phyloP scores from a whole-genome alignment of 2,329 filamentous ascomycete genomes.

The Aspergillus nomiae region DNA sequence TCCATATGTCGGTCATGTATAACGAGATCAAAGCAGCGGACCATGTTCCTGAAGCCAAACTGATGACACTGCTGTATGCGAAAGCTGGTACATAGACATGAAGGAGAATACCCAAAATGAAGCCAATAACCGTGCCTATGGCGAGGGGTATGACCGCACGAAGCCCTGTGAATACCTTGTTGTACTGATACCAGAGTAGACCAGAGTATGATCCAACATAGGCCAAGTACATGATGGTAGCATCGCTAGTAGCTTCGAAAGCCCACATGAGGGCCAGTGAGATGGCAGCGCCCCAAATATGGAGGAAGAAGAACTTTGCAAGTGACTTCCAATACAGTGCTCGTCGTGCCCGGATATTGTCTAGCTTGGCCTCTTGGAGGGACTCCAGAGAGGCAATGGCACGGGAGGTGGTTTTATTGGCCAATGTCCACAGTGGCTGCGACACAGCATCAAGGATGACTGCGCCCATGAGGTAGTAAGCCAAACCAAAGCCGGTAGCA shows the following conservation, averaged over 20 bases:
- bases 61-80: constrained; percentile 50
- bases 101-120: constrained; percentile 51
- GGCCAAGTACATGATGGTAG: constrained; percentile 52
- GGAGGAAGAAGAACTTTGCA: constrained; percentile 52
- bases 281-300: constrained; percentile 55
- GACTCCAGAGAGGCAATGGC: constrained; percentile 36
- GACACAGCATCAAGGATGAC: constrained; percentile 59
- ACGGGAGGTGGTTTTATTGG: constrained; percentile 35
- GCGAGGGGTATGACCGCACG: constrained; percentile 52
- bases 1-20: constrained; percentile 51
- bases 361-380: constrained; percentile 42
- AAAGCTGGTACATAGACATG: constrained; percentile 41
- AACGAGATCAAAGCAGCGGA: constrained; percentile 54
- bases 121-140: constrained; percentile 48
- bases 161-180: constrained; percentile 55
- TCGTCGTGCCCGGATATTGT: not conserved
- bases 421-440: constrained; percentile 47
- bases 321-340: constrained; percentile 54
- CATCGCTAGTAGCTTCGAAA: constrained; percentile 46
- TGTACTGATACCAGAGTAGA: constrained; percentile 45
- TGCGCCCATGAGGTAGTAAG: constrained; percentile 62
- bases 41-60: constrained; percentile 55
- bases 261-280: constrained; percentile 55
- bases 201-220: constrained; percentile 55
- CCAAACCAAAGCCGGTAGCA: constrained; percentile 57